Evolutionary conservation across 2,329 filamentous ascomycete species (phyloP), one percentile per base, ranked within the genome.

Genomic region (Paracamarosporium sp.): DNA sequence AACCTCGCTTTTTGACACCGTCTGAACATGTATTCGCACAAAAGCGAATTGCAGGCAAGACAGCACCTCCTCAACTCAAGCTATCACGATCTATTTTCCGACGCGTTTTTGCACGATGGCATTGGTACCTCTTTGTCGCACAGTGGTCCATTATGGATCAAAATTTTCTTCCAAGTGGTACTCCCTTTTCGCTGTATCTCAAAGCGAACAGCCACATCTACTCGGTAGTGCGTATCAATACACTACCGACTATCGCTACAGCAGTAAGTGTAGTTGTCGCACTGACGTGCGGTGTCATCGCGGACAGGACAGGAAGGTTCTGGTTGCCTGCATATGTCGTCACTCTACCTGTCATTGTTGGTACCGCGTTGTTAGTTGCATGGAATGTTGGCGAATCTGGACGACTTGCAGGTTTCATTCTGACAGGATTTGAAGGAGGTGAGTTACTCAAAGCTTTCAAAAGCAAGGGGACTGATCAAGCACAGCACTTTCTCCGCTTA

Each of bases 161-260:
- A 55, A 79, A 77, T 54, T 72, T 75, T 36, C 63, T 72, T 15
- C 69, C 73, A 9, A 64, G 67, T 13, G 69, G 69, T 0, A 66
- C 72, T n/a, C 76, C 77, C 0, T 80, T 80, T 56, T 76, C 71
- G 8, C 64, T 80, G 2, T 81, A 80, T 56, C 71, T 80, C 40
- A 78, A 77, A 60, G 76, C 75, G 61, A 60, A 62, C n/a, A 57
- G 54, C 12, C 13, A 52, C 6, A 55, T 55, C 31, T 62, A 62
- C 43, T 79, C 78, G 1, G 67, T 80, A 15, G 71, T 73, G 1
- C 72, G 72, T 36, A 72, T 81, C 54, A 81, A 81, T 62, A 79
- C 75, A 0, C 62, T 80, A 5, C 78, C 78, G 6, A 81, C 78
- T 1, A 71, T 78, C 9, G 71, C 73, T 1, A 77, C 75, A 1